Base-by-base conservation (phyloP, 2,329 filamentous ascomycete species). In the Penicillium sp. region DNA sequence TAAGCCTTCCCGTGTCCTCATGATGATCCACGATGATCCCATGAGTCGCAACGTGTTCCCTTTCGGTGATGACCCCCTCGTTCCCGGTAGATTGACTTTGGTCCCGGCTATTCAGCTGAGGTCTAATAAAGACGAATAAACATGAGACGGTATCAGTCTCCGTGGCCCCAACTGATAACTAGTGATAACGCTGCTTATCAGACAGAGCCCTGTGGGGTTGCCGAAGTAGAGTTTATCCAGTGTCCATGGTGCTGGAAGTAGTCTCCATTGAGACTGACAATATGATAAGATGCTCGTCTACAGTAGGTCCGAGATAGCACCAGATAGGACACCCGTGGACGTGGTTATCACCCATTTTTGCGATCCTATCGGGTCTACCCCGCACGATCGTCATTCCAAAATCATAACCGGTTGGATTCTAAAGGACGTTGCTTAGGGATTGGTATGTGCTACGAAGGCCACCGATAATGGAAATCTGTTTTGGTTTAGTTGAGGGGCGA, bases 321-420 rank as follows among this genome's bases (percentile, higher is more conserved):
- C 10, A n/a, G 18, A 40, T 44, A 38, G 6, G 6, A 15, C 28
- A 27, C 33, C 38, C 39, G 29, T 42, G 41, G 13, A 32, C 32
- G 9, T 25, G 13, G n/a, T 47, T 52, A 52, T 52, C 49, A 42
- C 46, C 40, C 41, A 35, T 44, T 46, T 50, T 51, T 53, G 33
- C 15, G 32, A 31, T 49, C 38, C 42, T 49, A 47, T 52, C 50
- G 29, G 24, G 13, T 43, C 15, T 58, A 59, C 58, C 58, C 58
- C 58, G 57, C 58, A 61, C 57, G 58, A 57, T 57, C 57, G 50
- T 49, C 58, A 54, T 56, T 56, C 49, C 45, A 38, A 29, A 35
- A 23, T 57, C 48, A 50, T 49, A 35, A 41, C 6, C 31, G 38
- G 43, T 13, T 32, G 39, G 24, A 29, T 49, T 53, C 28, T 43